Base-by-base conservation (phyloP, 805 yeast species). In the Metschnikowia proteae region DNA sequence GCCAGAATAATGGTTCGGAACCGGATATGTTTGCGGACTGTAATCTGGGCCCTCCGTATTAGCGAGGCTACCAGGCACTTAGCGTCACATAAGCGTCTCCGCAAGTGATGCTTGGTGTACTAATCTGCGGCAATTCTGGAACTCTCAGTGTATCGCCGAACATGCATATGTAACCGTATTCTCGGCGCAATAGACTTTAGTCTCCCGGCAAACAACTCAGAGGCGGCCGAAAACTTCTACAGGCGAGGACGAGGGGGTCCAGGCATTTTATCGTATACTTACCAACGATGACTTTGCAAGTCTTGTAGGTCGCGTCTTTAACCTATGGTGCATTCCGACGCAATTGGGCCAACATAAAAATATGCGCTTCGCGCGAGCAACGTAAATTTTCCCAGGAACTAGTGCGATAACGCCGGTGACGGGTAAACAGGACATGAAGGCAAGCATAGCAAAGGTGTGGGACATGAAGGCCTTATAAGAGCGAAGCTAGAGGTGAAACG, bases 361-460 rank as follows among this genome's bases (percentile, higher is more conserved):
- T 39, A 39, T 26, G 30, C 30, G 43, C 34, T 29, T 23, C 13
- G 43, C 43, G 43, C 43, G 43, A 39, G 43, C 43, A 40, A 40
- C 36, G 43, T 40, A 40, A 40, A 31, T n/a, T 40, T 40, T 40
- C 29, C 29, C 43, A 40, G 43, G 43, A 40, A 40, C 43, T 30
- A 31, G 36, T 13, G 43, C 36, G 43, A 40, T 32, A 40, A 30
- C 31, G 43, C 43, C 43, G 36, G 22, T 25, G 9, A 25, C 43
- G 28, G 34, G 28, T n/a, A 36, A 17, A n/a, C 25, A 23, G 11
- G 23, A 31, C 3, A 10, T 6, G 10, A 30, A 23, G 26, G 34
- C 34, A 22, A 22, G 28, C 27, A 13, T 10, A 28, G 13, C 17
- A 17, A 17, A 17, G 17, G 17, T 17, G 17, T 17, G 17, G 17